phyloP scores from a whole-genome alignment of 2,329 filamentous ascomycete species.

The Chaetomium strumarium region DNA sequence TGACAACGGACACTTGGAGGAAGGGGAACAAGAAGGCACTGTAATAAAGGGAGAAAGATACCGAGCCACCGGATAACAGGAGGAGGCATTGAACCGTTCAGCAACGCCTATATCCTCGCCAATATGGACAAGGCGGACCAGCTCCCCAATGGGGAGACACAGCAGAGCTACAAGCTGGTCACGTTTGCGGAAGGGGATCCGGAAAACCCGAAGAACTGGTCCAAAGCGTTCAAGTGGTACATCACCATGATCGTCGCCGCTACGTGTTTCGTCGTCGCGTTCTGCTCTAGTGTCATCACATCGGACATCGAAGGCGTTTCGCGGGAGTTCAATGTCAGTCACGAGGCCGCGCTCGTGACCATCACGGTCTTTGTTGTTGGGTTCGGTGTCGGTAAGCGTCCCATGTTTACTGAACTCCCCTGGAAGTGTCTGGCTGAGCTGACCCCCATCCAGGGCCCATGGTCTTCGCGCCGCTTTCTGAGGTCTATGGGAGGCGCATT shows the following conservation, averaged over 20 bases:
- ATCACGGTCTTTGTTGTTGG: slow-evolving; percentile 76
- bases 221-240: slow-evolving; percentile 72
- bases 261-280: slow-evolving; percentile 69
- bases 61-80: background rate
- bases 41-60: too few relatives aligned
- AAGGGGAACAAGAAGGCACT: background rate
- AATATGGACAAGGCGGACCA: slow-evolving; percentile 15
- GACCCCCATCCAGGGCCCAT: slow-evolving; percentile 52
- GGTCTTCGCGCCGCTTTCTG: slow-evolving; percentile 71
- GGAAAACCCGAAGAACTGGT: slow-evolving; percentile 83
- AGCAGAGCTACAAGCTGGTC: slow-evolving; percentile 45
- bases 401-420: background rate
- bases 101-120: background rate
- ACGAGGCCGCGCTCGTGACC: slow-evolving; percentile 65
- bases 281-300: slow-evolving; percentile 70
- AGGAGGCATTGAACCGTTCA: background rate
- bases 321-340: slow-evolving; percentile 59
- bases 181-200: slow-evolving; percentile 64
- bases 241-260: slow-evolving; percentile 77
- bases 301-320: slow-evolving; percentile 63
- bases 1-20: background rate
- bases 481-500: slow-evolving; percentile 64
- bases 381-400: slow-evolving; percentile 63
- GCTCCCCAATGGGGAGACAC: slow-evolving; percentile 11
- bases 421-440: background rate